phyloP scores from a whole-genome alignment of 2,329 filamentous ascomycete genomes.

The Scortechinia acanthostroma region DNA sequence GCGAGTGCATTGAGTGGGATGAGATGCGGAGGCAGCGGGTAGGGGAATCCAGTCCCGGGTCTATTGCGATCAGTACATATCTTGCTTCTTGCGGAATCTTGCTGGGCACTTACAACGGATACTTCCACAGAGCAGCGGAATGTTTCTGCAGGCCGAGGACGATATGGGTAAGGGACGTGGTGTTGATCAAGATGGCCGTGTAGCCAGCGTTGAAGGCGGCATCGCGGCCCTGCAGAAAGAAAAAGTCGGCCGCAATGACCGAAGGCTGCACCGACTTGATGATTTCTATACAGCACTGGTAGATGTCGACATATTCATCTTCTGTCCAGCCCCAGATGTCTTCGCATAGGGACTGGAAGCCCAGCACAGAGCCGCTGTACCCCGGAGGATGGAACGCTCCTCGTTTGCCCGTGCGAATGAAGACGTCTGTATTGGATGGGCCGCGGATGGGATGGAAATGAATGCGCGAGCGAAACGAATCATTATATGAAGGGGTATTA shows the following conservation, averaged over 20 bases:
- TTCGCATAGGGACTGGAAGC: neutral
- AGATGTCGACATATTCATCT: neutral
- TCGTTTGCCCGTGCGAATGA: neutral
- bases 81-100: too few species aligned
- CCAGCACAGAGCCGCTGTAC: neutral
- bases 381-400: neutral
- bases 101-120: neutral
- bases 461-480: neutral
- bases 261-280: neutral
- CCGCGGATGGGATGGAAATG: neutral
- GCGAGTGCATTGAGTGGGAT: conserved; percentile 6
- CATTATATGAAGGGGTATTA: neutral
- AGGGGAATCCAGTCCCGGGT: conserved; percentile 6
- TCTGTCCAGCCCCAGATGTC: neutral
- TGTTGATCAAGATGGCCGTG: neutral
- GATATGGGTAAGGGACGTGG: neutral
- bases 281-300: neutral
- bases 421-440: neutral
- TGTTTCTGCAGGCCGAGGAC: neutral
- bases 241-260: neutral
- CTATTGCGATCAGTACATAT: neutral
- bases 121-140: neutral
- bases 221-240: neutral
- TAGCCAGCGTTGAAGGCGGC: neutral
- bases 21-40: conserved; percentile 7